Percentiles rank a stretch among this genome's conserved stretches.
Conservation (phyloP, 1,139 yeast species). For the Kluyveromyces sp. region DNA sequence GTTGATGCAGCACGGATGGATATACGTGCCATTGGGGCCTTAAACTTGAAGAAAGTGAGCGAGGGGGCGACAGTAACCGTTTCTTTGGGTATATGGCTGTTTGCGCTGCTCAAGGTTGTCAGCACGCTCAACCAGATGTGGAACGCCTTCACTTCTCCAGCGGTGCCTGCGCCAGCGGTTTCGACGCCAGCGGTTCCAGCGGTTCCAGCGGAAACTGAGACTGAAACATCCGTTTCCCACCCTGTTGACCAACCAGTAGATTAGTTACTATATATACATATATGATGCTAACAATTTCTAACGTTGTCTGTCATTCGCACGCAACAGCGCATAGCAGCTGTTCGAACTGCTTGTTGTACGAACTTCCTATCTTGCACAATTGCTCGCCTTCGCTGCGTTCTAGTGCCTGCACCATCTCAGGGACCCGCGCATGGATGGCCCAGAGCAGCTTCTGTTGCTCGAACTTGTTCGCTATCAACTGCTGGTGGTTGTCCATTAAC, state of each 20-base stretch:
- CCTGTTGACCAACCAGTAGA: constrained; percentile 2
- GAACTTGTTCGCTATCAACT: constrained; percentile 63
- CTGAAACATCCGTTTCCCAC: neutral
- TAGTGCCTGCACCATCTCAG: constrained; percentile 11
- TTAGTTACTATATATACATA: neutral
- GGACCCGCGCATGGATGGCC: constrained; percentile 13
- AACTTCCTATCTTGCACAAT: constrained; percentile 9
- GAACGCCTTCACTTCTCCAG: constrained; percentile 2
- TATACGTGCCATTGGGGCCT: constrained; percentile 22
- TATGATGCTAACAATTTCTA: too few relatives aligned
- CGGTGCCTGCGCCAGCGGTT: neutral
- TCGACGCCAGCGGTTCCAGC: too few relatives aligned
- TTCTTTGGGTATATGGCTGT: constrained; percentile 29
- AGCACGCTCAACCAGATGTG: constrained; percentile 20
- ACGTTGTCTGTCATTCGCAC: neutral
- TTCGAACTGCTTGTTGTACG: constrained; percentile 12
- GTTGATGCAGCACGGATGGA: constrained; percentile 27
- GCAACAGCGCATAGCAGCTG: constrained; percentile 9
- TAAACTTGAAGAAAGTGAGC: constrained; percentile 16
- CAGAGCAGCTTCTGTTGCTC: constrained; percentile 32
- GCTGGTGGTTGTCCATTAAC: constrained; percentile 83
- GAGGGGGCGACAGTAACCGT: constrained; percentile 11
- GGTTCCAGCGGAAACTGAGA: too few relatives aligned
- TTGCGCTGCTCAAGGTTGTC: constrained; percentile 26
- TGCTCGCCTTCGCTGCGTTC: constrained; percentile 1